phyloP scores from a whole-genome alignment of 345 rosid species.

The Dimocarpus longan region DNA sequence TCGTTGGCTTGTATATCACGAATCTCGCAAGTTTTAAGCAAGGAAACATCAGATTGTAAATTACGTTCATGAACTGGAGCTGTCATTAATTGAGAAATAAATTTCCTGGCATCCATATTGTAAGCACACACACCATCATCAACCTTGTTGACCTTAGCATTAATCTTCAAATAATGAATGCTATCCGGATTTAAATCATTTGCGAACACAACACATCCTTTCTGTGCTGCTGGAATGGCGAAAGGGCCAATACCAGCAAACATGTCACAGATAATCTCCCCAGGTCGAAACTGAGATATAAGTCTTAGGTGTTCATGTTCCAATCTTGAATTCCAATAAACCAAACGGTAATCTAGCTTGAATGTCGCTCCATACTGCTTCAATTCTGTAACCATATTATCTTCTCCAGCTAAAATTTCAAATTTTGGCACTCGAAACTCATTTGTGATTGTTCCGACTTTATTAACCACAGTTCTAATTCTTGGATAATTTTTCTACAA shows the following conservation, averaged over 20 bases:
- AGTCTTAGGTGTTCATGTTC: conserved; percentile 91
- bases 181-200: conserved; percentile 91
- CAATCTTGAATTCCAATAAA: conserved; percentile 95
- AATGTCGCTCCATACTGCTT: conserved; percentile 91
- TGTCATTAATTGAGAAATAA: conserved; percentile 59
- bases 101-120: conserved; percentile 93
- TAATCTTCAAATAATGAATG: conserved; percentile 71
- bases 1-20: conserved; percentile 14
- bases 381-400: conserved; percentile 83
- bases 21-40: conserved; percentile 32
- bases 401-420: conserved; percentile 88
- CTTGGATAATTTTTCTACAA: conserved; percentile 90
- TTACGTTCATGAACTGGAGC: conserved; percentile 42
- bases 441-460: conserved; percentile 78
- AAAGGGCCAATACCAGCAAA: conserved; percentile 98
- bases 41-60: conserved; percentile 37
- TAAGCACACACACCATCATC: conserved; percentile 57
- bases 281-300: conserved; percentile 69
- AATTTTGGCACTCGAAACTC: conserved; percentile 94
- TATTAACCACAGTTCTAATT: conserved; percentile 81
- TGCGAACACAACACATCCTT: conserved; percentile 88
- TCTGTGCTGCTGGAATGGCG: conserved; percentile 91
- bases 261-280: conserved; percentile 92
- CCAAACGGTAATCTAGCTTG: conserved; percentile 84
- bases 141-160: conserved; percentile 86